Evolutionary conservation across 208 protist species (phyloP).

Genomic region (Entamoeba dispar): DNA sequence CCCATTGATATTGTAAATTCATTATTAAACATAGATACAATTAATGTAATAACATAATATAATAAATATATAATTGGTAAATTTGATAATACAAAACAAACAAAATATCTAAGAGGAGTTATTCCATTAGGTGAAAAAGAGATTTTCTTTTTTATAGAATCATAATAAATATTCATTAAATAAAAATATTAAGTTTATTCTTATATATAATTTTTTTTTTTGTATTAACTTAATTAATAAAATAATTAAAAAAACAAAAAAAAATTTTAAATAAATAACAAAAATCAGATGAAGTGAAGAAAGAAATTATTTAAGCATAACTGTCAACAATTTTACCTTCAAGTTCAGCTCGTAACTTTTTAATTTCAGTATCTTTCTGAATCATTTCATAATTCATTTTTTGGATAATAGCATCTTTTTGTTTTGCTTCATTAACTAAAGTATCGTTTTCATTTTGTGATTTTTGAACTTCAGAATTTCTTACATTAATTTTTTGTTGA

Average conservation of each 20-base stretch:
- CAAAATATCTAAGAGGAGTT: background rate
- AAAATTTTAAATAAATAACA: too few species aligned
- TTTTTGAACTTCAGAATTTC: background rate
- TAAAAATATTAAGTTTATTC: too few species aligned
- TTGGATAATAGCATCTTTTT: background rate
- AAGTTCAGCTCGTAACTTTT: background rate
- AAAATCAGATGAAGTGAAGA: too few species aligned
- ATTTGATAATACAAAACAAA: background rate
- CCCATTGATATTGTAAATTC: background rate
- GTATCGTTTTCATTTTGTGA: background rate
- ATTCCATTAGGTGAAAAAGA: background rate
- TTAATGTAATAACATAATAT: background rate
- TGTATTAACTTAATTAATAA: too few species aligned
- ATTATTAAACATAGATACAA: background rate
- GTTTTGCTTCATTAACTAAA: background rate
- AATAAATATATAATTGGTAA: background rate
- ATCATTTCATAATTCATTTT: background rate
- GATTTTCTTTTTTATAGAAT: too few species aligned
- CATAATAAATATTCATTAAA: too few species aligned
- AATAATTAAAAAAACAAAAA: too few species aligned
- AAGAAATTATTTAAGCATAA: background rate
- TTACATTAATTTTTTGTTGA: background rate
- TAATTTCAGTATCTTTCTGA: background rate
- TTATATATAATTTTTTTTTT: too few species aligned
- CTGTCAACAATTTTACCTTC: background rate